phyloP scores from a whole-genome alignment of 2,329 filamentous ascomycete species.

The Talaromyces sp. region DNA sequence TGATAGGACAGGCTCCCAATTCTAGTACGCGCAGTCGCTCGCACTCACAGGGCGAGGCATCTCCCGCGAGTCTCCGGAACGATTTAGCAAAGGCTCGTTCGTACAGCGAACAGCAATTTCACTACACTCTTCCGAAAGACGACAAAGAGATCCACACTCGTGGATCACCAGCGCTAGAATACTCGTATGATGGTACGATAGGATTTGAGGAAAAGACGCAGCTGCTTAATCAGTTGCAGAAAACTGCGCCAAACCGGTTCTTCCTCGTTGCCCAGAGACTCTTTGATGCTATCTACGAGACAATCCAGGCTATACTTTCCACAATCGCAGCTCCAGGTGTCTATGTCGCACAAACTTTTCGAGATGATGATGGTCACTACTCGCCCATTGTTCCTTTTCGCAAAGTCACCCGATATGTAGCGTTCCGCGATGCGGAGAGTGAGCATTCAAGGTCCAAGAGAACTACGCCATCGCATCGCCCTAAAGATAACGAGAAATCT shows the following conservation, averaged over 20 bases:
- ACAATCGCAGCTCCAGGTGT: constrained; percentile 75
- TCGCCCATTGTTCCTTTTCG: constrained; percentile 71
- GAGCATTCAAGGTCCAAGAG: constrained; percentile 23
- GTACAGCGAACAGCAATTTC: constrained; percentile 42
- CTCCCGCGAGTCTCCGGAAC: constrained; percentile 29
- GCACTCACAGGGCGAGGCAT: constrained; percentile 50
- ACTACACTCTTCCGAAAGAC: constrained; percentile 22
- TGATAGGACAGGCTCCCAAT: constrained; percentile 60
- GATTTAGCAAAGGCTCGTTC: constrained; percentile 41
- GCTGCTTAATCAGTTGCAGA: constrained; percentile 52
- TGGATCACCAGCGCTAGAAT: background rate
- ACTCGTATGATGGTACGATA: constrained; percentile 12
- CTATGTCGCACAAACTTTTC: constrained; percentile 79
- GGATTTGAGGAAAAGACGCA: constrained; percentile 65
- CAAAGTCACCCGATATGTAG: constrained; percentile 50
- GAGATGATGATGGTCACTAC: constrained; percentile 74
- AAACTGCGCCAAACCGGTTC: constrained; percentile 39
- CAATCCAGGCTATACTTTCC: constrained; percentile 73
- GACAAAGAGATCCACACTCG: constrained; percentile 28
- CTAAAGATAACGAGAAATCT: constrained; percentile 24
- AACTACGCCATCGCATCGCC: constrained; percentile 24
- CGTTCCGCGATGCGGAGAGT: constrained; percentile 9
- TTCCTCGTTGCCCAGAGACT: constrained; percentile 65
- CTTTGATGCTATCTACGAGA: constrained; percentile 67
- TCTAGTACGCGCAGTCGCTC: constrained; percentile 52